phyloP scores from a whole-genome alignment of 208 protist species.

The Trypanosoma mega region DNA sequence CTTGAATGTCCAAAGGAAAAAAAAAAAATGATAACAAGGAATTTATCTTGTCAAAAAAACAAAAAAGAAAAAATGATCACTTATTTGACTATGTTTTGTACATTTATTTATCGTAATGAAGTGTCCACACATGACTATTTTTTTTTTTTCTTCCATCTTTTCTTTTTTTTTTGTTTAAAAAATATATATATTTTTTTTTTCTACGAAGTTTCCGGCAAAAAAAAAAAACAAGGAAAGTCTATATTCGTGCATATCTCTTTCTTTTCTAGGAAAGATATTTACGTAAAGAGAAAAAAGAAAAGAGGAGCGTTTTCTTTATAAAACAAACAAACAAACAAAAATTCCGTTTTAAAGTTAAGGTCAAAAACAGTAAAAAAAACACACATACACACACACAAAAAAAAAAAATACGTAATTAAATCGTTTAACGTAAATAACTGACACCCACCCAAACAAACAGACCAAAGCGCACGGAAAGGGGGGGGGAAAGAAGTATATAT shows the following conservation, averaged over 20 bases:
- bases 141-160: background rate
- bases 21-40: background rate
- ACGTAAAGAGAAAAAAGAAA: background rate
- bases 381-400: background rate
- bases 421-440: too few relatives aligned
- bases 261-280: background rate
- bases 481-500: too few relatives aligned
- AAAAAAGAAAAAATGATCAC: conserved; percentile 1
- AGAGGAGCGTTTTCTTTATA: background rate
- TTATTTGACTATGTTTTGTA: too few relatives aligned
- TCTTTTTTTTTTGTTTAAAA: background rate
- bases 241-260: too few relatives aligned
- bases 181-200: background rate
- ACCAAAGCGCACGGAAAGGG: too few relatives aligned
- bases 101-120: too few relatives aligned
- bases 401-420: too few relatives aligned
- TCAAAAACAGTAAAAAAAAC: background rate
- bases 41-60: background rate
- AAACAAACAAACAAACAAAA: background rate
- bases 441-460: too few relatives aligned
- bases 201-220: too few relatives aligned
- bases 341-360: background rate
- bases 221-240: too few relatives aligned
- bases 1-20: too few relatives aligned
- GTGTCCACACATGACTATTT: background rate